These are phyloP conservation scores for Groenewaldozyma tartarivorans DNA, from an alignment of 805 yeast genomes.

Conservation along the genomic window DNA sequence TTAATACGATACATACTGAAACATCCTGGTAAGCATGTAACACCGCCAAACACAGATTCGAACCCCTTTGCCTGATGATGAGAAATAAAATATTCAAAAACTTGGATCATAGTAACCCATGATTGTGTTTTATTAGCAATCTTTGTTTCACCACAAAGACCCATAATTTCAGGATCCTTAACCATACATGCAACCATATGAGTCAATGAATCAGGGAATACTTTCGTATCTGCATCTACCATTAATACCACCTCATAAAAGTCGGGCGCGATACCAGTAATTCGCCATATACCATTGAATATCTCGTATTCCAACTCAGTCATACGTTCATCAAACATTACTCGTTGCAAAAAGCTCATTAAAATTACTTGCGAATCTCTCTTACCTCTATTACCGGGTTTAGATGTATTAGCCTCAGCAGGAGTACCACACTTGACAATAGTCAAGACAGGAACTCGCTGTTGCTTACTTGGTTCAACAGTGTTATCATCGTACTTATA, in stretches of 20 bases:
- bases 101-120: constrained; percentile 92
- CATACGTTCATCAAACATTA: constrained; percentile 91
- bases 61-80: constrained; percentile 93
- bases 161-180: constrained; percentile 79
- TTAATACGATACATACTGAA: constrained; percentile 87
- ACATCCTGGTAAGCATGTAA: constrained; percentile 93
- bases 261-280: constrained; percentile 79
- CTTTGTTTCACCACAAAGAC: constrained; percentile 90
- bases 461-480: constrained; percentile 69
- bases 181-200: constrained; percentile 90
- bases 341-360: constrained; percentile 81
- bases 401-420: constrained; percentile 56
- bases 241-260: constrained; percentile 73
- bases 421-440: constrained; percentile 86
- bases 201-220: constrained; percentile 76
- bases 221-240: constrained; percentile 94
- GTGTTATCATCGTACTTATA: constrained; percentile 74
- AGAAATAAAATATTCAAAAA: constrained; percentile 84
- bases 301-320: constrained; percentile 78
- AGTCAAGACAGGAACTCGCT: constrained; percentile 67
- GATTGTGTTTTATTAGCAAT: constrained; percentile 72
- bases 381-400: constrained; percentile 94
- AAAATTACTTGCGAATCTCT: constrained; percentile 88
- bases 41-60: constrained; percentile 91
- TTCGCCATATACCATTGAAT: constrained; percentile 62